Base-by-base conservation (phyloP, 176 grass and related monocot species). In the Lolium multiflorum region DNA sequence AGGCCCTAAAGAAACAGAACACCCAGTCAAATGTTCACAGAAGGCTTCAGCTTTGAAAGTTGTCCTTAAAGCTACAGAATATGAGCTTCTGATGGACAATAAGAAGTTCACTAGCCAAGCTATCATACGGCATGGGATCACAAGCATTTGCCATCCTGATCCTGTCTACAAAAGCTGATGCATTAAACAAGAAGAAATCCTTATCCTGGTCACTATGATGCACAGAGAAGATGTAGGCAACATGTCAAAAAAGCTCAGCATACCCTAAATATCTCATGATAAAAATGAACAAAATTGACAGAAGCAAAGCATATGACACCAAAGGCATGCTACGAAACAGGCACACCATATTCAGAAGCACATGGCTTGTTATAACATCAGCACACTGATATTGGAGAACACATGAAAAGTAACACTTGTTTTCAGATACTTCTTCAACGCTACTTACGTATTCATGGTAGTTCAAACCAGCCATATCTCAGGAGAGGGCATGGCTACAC, bases 391-490 rank as follows among this genome's bases (percentile, higher is more conserved):
- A 31, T 31, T 31, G 28, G 28, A 31, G 28, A 31, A 31, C 56
- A 59, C 28, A 31, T 31, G 28, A 31, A 31, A 31, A 31, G 28
- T 31, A 31, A 31, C 28, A 31, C 28, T 31, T 31, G 28, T 31
- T 31, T 31, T 1, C 28, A 2, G 28, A 31, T 31, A 31, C 28
- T 31, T 31, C 28, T 31, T 31, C 28, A 31, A 31, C 2, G 28
- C 2, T 31, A 31, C 7, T 38, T 41, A 18, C 66, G 38, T 41
- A 37, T 37, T 69, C 16, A 43, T 71, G 9, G 3, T n/a, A 71
- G 67, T 43, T 71, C 37, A 43, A 71, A 71, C 10, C 67, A n/a
- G 37, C 67, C 67, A 41, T 31, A 64, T 62, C 60, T 62, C 60
- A 62, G 11, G 3, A 62, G 11, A 62, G 25, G 11, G 39, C n/a